Evolutionary conservation across 306 rosid species (phyloP).

Genomic region (Fagus sylvatica): DNA sequence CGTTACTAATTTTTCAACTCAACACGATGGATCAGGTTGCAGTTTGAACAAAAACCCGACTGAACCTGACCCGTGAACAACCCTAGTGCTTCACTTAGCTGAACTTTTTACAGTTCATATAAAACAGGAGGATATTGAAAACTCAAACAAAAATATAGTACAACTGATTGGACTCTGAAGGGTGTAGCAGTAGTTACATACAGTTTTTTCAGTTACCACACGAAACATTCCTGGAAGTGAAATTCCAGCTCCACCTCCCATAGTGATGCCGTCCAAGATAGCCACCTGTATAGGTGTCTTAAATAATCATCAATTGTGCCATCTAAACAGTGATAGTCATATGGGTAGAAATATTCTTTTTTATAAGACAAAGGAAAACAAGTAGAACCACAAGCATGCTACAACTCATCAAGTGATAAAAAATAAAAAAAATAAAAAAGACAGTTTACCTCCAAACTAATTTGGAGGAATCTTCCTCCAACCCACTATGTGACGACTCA

Average conservation of each 20-base stretch:
- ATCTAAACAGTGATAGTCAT: background rate
- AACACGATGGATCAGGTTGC: too few relatives aligned
- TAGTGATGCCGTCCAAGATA: constrained; percentile 77
- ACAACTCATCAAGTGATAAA: background rate
- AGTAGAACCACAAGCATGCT: constrained; percentile 1
- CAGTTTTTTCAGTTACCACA: constrained; percentile 87
- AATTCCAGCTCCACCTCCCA: constrained; percentile 98
- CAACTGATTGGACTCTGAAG: constrained; percentile 1
- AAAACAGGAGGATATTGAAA: background rate
- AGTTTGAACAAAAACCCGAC: too few relatives aligned
- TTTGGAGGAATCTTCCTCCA: too few relatives aligned
- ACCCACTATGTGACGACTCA: too few relatives aligned
- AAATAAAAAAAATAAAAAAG: background rate
- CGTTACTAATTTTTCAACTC: too few relatives aligned
- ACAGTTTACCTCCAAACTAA: too few relatives aligned
- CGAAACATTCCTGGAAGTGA: constrained; percentile 85
- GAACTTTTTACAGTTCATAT: background rate
- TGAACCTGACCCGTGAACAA: too few relatives aligned
- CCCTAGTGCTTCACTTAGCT: background rate
- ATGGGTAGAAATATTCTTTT: background rate
- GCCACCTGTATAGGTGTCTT: constrained; percentile 61
- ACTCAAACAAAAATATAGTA: background rate
- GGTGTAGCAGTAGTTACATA: constrained; percentile 40
- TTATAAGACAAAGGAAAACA: background rate
- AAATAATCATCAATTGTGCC: constrained; percentile 26